Evolutionary conservation across 2,329 filamentous ascomycete species (phyloP).

Genomic region (Colletotrichum somersetense): DNA sequence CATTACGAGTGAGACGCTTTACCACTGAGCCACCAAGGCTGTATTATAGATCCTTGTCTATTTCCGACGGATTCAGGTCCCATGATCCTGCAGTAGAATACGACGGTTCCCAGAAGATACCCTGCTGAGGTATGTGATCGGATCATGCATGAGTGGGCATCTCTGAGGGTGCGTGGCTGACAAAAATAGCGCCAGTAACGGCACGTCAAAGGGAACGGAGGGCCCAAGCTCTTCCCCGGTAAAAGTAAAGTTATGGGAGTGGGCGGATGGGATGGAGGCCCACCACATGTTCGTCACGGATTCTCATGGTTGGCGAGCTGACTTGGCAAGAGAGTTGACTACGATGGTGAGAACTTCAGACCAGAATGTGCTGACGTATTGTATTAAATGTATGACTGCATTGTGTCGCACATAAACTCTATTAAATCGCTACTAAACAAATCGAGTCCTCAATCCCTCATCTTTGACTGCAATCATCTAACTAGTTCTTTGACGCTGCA

Average conservation of each 20-base stretch:
- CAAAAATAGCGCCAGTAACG: background rate
- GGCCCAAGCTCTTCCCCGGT: background rate
- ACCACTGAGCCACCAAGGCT: constrained; percentile 42
- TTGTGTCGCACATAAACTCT: background rate
- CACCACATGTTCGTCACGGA: background rate
- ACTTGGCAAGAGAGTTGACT: background rate
- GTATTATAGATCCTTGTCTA: background rate
- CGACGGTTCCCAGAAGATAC: background rate
- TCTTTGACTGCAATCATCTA: background rate
- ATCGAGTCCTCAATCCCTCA: too few species aligned
- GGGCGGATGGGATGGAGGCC: background rate
- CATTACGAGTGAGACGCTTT: constrained; percentile 43
- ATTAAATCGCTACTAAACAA: background rate
- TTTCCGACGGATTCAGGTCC: accelerated
- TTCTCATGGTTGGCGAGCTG: background rate
- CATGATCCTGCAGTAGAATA: background rate
- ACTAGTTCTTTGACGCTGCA: background rate
- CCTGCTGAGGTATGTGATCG: background rate
- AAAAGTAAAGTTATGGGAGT: background rate
- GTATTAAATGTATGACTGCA: background rate
- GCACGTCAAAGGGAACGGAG: background rate
- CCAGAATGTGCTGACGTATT: background rate
- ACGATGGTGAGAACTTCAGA: background rate
- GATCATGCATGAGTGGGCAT: background rate
- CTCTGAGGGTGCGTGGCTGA: background rate